Evolutionary conservation across 495 filamentous ascomycete genomes (phyloP), one percentile per base, ranked within the genome.

Genomic region (Aspergillus nidulans): DNA sequence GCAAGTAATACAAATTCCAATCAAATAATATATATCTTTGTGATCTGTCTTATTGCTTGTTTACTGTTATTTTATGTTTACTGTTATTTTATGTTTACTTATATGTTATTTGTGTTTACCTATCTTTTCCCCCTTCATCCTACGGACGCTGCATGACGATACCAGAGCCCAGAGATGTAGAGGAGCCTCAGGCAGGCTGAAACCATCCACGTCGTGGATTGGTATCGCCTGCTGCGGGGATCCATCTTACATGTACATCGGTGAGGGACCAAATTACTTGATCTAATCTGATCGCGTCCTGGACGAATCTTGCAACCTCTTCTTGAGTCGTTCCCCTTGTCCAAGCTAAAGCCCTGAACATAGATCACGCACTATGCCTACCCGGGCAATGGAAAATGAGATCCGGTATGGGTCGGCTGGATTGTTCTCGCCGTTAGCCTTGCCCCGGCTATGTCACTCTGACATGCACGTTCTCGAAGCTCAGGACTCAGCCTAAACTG

Each of bases 231-330:
- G 45, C 21, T 21, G 38, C 63, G 59, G 30, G 28, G 55, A 56
- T 45, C 24, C 40, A 47, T 48, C 52, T 24, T 41, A 54, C 47
- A 54, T 48, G 45, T 40, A 57, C 59, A 58, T 74, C 66, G 61
- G 53, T 79, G 77, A 76, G 52, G 73, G 74, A 60, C 52, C 56
- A 58, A 73, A 76, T 73, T 73, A 65, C 77, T 81, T 81, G 77
- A 81, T 81, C 77, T 81, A 81, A 81, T 81, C 77, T 77, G 77
- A 81, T 39, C 45, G 55, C 47, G 20, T 58, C 43, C 32, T 30
- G 15, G 20, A 6, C 50, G 12, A 25, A 48, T 48, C 25, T n/a
- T 9, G 16, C 6, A 48, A 1, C 30, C 4, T 7, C 2, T 12
- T 34, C 10, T 12, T 9, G 9, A 28, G 26, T 4, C 9, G 8